Evolutionary conservation across 805 yeast species (phyloP).

Genomic region (Yarrowia phangngaensis): DNA sequence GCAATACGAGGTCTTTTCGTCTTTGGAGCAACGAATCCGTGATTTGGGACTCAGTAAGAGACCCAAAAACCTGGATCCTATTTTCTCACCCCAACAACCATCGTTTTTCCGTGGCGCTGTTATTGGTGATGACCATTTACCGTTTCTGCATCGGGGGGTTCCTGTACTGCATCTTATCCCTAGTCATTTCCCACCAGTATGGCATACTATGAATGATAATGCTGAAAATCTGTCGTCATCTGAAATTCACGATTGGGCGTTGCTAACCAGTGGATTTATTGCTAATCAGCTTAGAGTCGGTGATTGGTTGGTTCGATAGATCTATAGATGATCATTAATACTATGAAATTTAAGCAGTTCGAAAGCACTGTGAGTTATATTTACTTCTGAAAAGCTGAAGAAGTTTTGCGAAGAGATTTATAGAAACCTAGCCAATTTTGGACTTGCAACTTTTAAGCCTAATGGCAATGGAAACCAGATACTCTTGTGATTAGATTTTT

Average conservation of each 20-base stretch:
- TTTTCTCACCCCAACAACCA: conserved; percentile 30
- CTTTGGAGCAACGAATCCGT: conserved; percentile 39
- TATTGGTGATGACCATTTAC: conserved; percentile 54
- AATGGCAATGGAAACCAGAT: too few relatives aligned
- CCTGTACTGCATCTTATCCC: conserved; percentile 55
- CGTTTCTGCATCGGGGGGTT: conserved; percentile 47
- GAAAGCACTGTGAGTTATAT: too few relatives aligned
- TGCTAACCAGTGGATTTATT: conserved; percentile 43
- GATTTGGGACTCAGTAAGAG: conserved; percentile 2
- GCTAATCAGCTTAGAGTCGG: conserved; percentile 35
- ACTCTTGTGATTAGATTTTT: too few relatives aligned
- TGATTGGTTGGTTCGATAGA: conserved; percentile 5
- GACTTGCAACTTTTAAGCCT: too few relatives aligned
- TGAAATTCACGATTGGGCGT: conserved; percentile 48
- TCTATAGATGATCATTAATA: too few relatives aligned
- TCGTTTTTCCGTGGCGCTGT: conserved; percentile 31
- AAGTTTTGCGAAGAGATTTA: too few relatives aligned
- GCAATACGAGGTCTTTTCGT: conserved; percentile 41
- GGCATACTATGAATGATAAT: conserved; percentile 53
- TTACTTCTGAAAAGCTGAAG: too few relatives aligned
- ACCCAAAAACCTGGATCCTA: conserved; percentile 4
- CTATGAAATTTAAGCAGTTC: too few relatives aligned
- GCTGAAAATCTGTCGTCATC: conserved; percentile 43
- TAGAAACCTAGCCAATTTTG: too few relatives aligned
- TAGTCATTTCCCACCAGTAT: conserved; percentile 46